Evolutionary conservation across 1,284 basidiomycete species (phyloP).

Genomic region (Mycosarcoma maydis): DNA sequence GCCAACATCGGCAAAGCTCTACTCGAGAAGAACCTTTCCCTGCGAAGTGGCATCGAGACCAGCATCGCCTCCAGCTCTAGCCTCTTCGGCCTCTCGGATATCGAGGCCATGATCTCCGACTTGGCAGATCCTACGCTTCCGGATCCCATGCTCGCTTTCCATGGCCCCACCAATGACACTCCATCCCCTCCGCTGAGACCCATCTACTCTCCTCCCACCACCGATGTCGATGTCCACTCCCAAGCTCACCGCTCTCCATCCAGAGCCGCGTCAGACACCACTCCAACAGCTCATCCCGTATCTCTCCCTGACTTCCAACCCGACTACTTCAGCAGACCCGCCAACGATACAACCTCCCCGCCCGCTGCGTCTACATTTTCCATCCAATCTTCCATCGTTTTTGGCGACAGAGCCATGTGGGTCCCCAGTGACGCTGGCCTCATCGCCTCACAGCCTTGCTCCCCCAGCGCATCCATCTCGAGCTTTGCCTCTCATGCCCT

Average conservation of each 20-base stretch:
- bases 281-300: conserved; percentile 18
- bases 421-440: conserved; percentile 35
- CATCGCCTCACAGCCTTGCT: conserved; percentile 36
- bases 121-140: background rate
- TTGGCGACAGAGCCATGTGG: conserved; percentile 13
- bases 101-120: conserved; percentile 33
- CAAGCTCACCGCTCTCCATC: conserved; percentile 19
- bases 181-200: conserved; percentile 4
- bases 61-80: conserved; percentile 42
- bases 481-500: conserved; percentile 34
- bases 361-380: background rate
- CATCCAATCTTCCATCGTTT: background rate
- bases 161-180: background rate
- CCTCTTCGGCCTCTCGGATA: conserved; percentile 30
- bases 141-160: background rate
- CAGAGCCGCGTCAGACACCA: conserved; percentile 19
- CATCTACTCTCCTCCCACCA: conserved; percentile 51
- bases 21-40: conserved; percentile 58
- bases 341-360: background rate
- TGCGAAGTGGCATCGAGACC: conserved; percentile 49
- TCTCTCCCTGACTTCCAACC: conserved; percentile 1
- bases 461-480: conserved; percentile 33
- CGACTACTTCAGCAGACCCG: conserved; percentile 32
- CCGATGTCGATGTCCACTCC: conserved; percentile 29
- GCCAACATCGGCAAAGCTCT: conserved; percentile 60